Evolutionary conservation across 805 yeast genomes (phyloP).

Genomic region (Schizosaccharomyces japonicus): DNA sequence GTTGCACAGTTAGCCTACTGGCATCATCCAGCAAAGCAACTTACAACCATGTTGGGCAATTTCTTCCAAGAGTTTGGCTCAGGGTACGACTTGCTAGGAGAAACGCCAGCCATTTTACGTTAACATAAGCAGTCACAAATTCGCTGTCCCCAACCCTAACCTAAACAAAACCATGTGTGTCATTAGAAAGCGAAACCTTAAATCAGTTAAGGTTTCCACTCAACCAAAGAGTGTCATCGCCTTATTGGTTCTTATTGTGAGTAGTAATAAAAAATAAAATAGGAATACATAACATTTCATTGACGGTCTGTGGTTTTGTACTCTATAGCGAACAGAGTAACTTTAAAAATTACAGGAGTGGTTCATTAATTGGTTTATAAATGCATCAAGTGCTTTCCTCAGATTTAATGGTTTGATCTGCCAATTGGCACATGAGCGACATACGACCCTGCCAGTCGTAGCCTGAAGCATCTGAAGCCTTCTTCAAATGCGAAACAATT

Average conservation of each 20-base stretch:
- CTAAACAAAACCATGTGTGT: not conserved
- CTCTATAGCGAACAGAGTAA: not conserved
- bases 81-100: not conserved
- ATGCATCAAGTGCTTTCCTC: not conserved
- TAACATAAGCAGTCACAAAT: not conserved
- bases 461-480: not conserved
- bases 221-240: not conserved
- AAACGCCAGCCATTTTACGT: not conserved
- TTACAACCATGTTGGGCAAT: slow-evolving; percentile 2
- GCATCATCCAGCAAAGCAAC: slow-evolving; percentile 4
- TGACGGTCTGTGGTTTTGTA: not conserved
- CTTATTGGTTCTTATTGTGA: not conserved
- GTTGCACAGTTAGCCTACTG: slow-evolving; percentile 2
- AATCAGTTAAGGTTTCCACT: not conserved
- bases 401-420: not conserved
- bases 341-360: not conserved
- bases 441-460: not conserved
- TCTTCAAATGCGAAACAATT: not conserved
- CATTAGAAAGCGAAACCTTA: too few species aligned
- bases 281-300: not conserved
- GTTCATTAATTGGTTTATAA: not conserved
- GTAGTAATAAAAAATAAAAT: not conserved
- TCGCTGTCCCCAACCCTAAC: not conserved
- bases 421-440: not conserved
- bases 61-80: not conserved